Evolutionary conservation across 805 yeast genomes (phyloP).

Genomic region (Saccharomycopsis oosterbeekiorum): DNA sequence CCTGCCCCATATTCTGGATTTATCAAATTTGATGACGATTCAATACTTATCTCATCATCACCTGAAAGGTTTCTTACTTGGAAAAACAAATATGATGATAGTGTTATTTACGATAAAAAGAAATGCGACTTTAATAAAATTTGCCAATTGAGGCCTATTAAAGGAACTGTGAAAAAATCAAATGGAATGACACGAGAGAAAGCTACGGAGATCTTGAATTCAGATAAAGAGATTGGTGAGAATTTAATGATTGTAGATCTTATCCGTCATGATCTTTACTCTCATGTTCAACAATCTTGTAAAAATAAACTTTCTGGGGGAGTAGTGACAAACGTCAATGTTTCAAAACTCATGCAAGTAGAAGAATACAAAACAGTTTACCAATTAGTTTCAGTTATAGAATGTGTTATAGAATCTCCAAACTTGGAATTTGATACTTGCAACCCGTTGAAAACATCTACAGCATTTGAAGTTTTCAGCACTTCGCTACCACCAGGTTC

Average conservation of each 20-base stretch:
- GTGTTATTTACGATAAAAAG: not conserved
- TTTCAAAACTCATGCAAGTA: constrained; percentile 74
- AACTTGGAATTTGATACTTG: not conserved
- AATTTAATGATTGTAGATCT: constrained; percentile 94
- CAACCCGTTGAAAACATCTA: constrained; percentile 25
- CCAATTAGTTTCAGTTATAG: constrained; percentile 85
- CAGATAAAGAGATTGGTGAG: constrained; percentile 92
- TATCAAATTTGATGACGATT: constrained; percentile 57
- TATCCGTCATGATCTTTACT: constrained; percentile 82
- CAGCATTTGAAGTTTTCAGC: constrained; percentile 71
- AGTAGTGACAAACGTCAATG: constrained; percentile 54
- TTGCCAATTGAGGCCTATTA: constrained; percentile 87
- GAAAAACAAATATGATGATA: constrained; percentile 29
- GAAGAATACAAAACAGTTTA: constrained; percentile 89
- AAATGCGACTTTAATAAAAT: not conserved
- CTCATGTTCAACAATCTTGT: constrained; percentile 20
- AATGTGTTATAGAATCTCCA: constrained; percentile 38
- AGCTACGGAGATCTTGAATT: constrained; percentile 57
- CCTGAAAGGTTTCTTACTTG: constrained; percentile 91
- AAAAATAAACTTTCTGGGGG: not conserved
- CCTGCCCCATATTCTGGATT: constrained; percentile 92
- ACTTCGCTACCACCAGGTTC: constrained; percentile 94
- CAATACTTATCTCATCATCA: constrained; percentile 67
- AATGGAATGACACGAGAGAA: constrained; percentile 40
- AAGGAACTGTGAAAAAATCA: constrained; percentile 81